Conservation (phyloP, 768 basidiomycete genomes). For the Coprinopsis marcescibilis region DNA sequence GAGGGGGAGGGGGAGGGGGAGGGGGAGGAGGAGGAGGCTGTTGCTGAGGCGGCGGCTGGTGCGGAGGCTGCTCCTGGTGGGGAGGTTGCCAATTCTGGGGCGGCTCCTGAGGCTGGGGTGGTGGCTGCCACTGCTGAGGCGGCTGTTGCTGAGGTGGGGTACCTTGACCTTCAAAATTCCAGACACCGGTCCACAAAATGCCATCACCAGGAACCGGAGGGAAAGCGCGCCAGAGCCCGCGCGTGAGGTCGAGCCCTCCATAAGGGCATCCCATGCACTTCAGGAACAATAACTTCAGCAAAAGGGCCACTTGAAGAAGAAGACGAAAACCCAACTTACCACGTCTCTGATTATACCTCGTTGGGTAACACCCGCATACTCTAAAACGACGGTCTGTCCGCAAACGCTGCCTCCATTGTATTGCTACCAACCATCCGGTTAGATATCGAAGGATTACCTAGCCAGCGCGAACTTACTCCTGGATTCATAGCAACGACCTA, state of each 20-base stretch:
- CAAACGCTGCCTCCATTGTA: conserved; percentile 62
- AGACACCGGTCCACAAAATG: conserved; percentile 53
- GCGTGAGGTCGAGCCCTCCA: conserved; percentile 27
- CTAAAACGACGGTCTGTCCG: conserved; percentile 54
- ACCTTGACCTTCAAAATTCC: conserved; percentile 37
- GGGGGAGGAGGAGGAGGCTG: conserved; percentile 11
- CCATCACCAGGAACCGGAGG: conserved; percentile 41
- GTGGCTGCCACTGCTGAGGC: conserved; percentile 7
- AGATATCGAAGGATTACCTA: conserved; percentile 3
- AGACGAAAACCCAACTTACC: conserved; percentile 32
- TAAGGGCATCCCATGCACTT: conserved; percentile 10
- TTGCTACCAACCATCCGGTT: conserved; percentile 32
- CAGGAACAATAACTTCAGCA: conserved; percentile 6
- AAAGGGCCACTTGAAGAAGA: background rate
- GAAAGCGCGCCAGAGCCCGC: conserved; percentile 53
- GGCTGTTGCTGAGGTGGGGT: conserved; percentile 9
- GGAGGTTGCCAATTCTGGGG: conserved; percentile 15
- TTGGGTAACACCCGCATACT: conserved; percentile 53
- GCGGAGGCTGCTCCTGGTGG: too few relatives aligned
- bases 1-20: conserved; percentile 31
- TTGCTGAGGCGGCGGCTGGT: conserved; percentile 10
- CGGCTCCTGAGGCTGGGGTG: conserved; percentile 16
- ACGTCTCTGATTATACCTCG: conserved; percentile 56
- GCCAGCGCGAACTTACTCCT: conserved; percentile 22
- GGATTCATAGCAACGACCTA: conserved; percentile 53